These are phyloP conservation scores for Sequoia sempervirens DNA, from an alignment of 75 land plant genomes.

Conservation along the genomic window DNA sequence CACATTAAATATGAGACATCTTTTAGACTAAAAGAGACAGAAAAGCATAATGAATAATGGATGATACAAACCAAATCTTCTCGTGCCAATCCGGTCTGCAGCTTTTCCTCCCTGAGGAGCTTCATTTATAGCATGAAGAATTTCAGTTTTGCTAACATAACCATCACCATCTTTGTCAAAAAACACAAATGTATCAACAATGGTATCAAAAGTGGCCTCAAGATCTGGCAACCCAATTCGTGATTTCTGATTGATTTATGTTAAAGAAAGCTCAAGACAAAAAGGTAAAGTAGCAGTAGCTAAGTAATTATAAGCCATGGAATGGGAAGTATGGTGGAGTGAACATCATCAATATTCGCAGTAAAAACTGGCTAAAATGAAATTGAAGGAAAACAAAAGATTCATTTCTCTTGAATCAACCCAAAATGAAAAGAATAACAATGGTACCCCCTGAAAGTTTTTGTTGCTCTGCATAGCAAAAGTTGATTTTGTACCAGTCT, in stretches of 20 bases:
- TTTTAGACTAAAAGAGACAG: neutral
- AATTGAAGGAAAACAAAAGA: neutral
- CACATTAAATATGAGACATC: neutral
- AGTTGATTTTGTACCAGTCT: neutral
- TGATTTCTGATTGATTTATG: slow-evolving; percentile 31
- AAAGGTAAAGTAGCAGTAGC: neutral
- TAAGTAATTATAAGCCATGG: neutral
- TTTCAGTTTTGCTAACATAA: slow-evolving; percentile 63
- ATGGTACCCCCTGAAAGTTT: neutral
- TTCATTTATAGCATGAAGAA: slow-evolving; percentile 55
- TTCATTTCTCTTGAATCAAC: neutral
- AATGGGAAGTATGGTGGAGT: neutral
- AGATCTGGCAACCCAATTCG: slow-evolving; percentile 52
- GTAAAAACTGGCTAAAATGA: neutral
- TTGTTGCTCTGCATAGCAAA: neutral
- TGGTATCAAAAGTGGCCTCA: slow-evolving; percentile 59
- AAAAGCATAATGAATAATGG: neutral
- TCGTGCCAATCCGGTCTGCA: slow-evolving; percentile 44
- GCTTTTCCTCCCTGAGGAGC: slow-evolving; percentile 46
- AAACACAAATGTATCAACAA: slow-evolving; percentile 65
- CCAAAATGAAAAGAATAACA: neutral
- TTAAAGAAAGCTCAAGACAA: neutral
- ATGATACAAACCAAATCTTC: slow-evolving; percentile 50
- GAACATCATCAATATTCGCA: neutral
- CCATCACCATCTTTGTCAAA: slow-evolving; percentile 77